Evolutionary conservation across 108 stramenopile species (phyloP), one percentile per base, ranked within the genome.

Genomic region (Conticribra guillardii): DNA sequence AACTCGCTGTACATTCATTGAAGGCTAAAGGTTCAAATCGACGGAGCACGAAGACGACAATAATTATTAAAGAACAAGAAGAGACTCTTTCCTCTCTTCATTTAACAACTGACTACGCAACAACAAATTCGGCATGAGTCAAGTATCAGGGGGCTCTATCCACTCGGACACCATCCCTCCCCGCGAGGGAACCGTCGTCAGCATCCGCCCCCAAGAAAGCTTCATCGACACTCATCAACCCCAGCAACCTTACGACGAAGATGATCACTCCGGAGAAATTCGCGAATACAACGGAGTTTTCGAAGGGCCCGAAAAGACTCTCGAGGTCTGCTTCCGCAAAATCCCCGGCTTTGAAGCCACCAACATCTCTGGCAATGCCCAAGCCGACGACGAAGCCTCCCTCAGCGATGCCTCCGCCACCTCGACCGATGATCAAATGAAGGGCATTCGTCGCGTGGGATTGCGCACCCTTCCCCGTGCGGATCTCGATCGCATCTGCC

Each of bases 401-500:
- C 60, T 52, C 44, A 71, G 68, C 60, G 54, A 58, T 22, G 47
- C 68, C 21, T 54, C 68, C 32, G 33, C 68, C 60, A n/a, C n/a
- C n/a, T n/a, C n/a, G n/a, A 50, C 30, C 68, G 52, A 51, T 14
- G 22, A 69, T 64, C n/a, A 29, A 48, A 18, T 41, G 4, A 31
- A 26, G 88, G 15, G 60, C 54, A 50, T 71, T 76, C 24, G 87
- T 74, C 63, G 76, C 63, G 34, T 67, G 7, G 98, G 98, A 19
- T 86, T 98, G 18, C 95, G 98, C 7, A 79, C 64, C 23, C 76
- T 99, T 51, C 34, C 86, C 21, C 71, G 97, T 3, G 58, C 67
- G 16, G 85, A 96, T 55, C 81, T 99, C 37, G 97, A 99, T 71
- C 81, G 74, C 18, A 93, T 99, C 54, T 98, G 97, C 79, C 70